Base-by-base conservation (phyloP, 2,329 filamentous ascomycete genomes). In the Pseudopithomyces maydicus region DNA sequence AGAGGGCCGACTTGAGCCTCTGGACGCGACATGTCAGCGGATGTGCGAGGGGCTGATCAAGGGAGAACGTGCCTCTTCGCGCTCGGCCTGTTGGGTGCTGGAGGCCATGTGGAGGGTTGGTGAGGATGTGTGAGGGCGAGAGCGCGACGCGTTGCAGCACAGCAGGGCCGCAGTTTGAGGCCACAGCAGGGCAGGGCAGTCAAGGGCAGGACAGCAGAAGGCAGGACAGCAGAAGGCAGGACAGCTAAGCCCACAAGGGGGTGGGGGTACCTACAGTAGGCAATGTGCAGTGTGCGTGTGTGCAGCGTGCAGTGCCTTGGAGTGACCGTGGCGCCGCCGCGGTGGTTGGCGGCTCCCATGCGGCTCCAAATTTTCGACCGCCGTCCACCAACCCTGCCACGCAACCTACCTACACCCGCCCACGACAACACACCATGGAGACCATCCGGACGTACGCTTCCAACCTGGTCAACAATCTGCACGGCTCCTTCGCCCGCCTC, bases 401-500 rank as follows among this genome's bases (percentile, higher is more conserved):
- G 26, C 26, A 29, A 29, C 4, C n/a, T n/a, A 8, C 26, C 26
- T 4, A 5, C 26, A 29, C 26, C 64, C 22, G 52, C 46, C 20
- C n/a, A 38, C 35, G 35, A 38, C n/a, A 8, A 29, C 26, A 45
- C 11, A 41, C 48, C 2, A 48, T 48, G 45, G 45, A 48, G 22
- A 15, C 20, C 10, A 23, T 48, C 22, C 49, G 55, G 51, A 70
- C 68, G 44, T 77, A 73, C 69, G 67, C 65, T 50, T 59, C 69
- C 56, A 76, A 77, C 61, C 69, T 78, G 57, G 59, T 68, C 57
- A 71, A 67, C 62, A 82, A 82, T 67, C 64, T 78, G 54, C 70
- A 64, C 55, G 74, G 64, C 52, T 77, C 80, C 43, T 77, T 83
- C 66, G 71, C 76, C 26, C 66, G 75, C 26, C 76, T 84, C 63